Conservation (phyloP, 1,284 basidiomycete genomes). For the Boletus hoseneyae region DNA sequence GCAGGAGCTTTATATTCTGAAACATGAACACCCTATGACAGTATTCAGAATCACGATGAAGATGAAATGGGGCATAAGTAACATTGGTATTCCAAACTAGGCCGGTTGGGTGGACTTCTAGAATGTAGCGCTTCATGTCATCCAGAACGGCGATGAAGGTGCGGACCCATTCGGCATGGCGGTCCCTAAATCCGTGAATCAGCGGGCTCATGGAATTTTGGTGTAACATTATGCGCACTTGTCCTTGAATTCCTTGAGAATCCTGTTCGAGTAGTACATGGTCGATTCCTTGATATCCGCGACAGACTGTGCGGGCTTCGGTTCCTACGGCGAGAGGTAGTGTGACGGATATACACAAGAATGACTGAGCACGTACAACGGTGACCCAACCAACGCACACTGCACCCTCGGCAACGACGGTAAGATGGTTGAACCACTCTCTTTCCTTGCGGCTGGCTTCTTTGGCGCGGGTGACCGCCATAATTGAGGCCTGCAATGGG, state of each 20-base stretch:
- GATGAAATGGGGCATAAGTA: constrained; percentile 15
- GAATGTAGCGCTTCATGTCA: constrained; percentile 78
- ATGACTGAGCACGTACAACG: constrained; percentile 51
- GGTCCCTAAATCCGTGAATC: constrained; percentile 59
- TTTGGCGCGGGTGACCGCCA: constrained; percentile 75
- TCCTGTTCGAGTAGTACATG: constrained; percentile 87
- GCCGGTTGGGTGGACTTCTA: constrained; percentile 86
- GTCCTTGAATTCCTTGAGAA: constrained; percentile 93
- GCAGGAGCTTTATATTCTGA: constrained; percentile 49
- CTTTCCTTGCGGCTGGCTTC: constrained; percentile 81
- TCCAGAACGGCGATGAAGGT: constrained; percentile 74
- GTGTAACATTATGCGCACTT: constrained; percentile 51
- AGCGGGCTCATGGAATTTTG: background rate
- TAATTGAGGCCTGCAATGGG: constrained; percentile 74
- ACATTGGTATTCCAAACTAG: constrained; percentile 89
- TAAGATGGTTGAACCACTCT: constrained; percentile 82
- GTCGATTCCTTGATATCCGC: constrained; percentile 85
- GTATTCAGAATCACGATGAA: constrained; percentile 3
- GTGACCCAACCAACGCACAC: constrained; percentile 92
- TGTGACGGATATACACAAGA: constrained; percentile 5
- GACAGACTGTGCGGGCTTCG: constrained; percentile 84
- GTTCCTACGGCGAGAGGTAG: constrained; percentile 45
- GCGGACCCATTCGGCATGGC: constrained; percentile 87
- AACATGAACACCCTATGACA: constrained; percentile 56
- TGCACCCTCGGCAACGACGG: constrained; percentile 79